A percentile compares a stretch with the other conserved stretches of the same genome.
Conservation (phyloP, 441 rosid genomes). For the Populus tomentosa region DNA sequence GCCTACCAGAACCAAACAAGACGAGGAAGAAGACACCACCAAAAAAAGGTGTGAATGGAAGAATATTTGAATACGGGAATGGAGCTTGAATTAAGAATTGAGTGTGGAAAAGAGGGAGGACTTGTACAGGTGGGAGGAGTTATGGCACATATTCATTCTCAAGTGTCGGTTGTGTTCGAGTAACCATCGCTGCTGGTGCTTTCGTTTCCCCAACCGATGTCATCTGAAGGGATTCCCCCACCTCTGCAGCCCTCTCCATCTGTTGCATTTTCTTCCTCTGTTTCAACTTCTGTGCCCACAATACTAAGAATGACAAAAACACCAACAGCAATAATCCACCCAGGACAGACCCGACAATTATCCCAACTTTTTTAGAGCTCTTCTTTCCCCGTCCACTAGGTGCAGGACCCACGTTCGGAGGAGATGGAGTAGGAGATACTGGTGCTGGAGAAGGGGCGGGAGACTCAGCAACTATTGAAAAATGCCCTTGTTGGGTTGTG, state of each 20-base stretch:
- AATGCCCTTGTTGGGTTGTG: constrained; percentile 68
- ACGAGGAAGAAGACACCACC: constrained; percentile 21
- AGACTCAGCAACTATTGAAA: constrained; percentile 77
- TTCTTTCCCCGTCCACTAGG: constrained; percentile 21
- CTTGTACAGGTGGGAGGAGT: too few species aligned
- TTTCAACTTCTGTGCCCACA: constrained; percentile 58
- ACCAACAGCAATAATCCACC: constrained; percentile 62
- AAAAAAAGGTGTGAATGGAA: too few species aligned
- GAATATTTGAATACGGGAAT: too few species aligned
- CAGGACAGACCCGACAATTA: constrained; percentile 65
- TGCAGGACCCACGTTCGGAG: constrained; percentile 5
- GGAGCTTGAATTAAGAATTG: too few species aligned
- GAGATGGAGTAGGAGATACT: constrained; percentile 20
- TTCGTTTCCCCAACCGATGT: constrained; percentile 60
- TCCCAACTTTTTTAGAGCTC: constrained; percentile 42
- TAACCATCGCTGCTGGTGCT: constrained; percentile 75
- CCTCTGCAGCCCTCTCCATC: constrained; percentile 91
- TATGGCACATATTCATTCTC: too few species aligned
- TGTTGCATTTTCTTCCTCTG: constrained; percentile 55
- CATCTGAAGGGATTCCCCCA: constrained; percentile 77
- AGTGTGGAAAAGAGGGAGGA: too few species aligned
- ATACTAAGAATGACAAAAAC: constrained; percentile 39
- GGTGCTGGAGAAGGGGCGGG: constrained; percentile 46
- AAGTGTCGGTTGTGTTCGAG: constrained; percentile 53
- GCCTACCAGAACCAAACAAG: constrained; percentile 31